Evolutionary conservation across 1,139 yeast genomes (phyloP).

Genomic region (Martiniozyma asiatica): DNA sequence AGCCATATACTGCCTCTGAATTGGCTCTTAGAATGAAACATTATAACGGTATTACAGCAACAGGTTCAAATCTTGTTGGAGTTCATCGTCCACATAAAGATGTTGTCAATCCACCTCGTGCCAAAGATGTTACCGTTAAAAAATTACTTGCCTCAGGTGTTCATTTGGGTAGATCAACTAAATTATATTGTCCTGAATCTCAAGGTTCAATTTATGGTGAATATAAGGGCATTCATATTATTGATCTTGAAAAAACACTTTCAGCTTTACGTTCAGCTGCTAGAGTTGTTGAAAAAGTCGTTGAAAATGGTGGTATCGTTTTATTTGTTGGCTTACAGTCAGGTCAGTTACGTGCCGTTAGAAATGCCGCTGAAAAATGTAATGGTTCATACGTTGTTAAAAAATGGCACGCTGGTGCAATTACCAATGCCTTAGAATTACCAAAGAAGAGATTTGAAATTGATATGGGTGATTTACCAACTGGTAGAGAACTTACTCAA

Average conservation of each 20-base stretch:
- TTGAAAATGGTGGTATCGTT: conserved; percentile 75
- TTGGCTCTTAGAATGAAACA: conserved; percentile 58
- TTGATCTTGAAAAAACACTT: conserved; percentile 77
- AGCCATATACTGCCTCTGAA: conserved; percentile 64
- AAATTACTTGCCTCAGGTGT: conserved; percentile 85
- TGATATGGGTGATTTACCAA: conserved; percentile 48
- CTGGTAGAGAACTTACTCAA: conserved; percentile 42
- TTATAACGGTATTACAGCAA: conserved; percentile 37
- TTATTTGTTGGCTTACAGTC: conserved; percentile 76
- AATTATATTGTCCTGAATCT: conserved; percentile 72
- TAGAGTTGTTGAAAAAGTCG: conserved; percentile 67
- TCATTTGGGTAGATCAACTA: conserved; percentile 82
- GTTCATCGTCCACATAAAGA: conserved; percentile 65
- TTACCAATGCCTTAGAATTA: conserved; percentile 74
- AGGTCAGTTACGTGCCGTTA: conserved; percentile 65
- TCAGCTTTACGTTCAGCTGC: conserved; percentile 67
- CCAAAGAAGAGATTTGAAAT: conserved; percentile 61
- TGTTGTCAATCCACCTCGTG: conserved; percentile 43
- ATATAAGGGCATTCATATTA: conserved; percentile 79
- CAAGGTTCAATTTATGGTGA: conserved; percentile 83
- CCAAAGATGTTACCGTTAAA: conserved; percentile 49
- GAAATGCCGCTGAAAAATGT: conserved; percentile 67
- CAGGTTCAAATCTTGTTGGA: conserved; percentile 53
- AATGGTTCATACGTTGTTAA: conserved; percentile 72
- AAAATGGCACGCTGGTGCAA: conserved; percentile 92